A percentile compares a stretch with the other conserved stretches of the same genome.
These are phyloP conservation scores for Papiliotrema flavescens DNA, from an alignment of 1,284 basidiomycete genomes.

Conservation along the genomic window DNA sequence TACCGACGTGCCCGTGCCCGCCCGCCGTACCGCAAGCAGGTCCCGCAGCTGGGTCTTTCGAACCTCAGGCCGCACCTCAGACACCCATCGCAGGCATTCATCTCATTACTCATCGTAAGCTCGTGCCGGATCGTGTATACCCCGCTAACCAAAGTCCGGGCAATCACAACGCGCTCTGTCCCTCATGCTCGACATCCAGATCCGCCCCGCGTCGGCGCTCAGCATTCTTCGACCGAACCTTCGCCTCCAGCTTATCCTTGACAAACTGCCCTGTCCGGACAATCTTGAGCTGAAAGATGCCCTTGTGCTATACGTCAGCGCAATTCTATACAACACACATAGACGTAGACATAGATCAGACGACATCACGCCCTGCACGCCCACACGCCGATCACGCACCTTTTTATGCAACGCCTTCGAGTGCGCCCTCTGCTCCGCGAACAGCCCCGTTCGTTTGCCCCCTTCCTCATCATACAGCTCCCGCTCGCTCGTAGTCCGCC, in stretches of 20 bases:
- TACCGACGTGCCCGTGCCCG: too few relatives aligned
- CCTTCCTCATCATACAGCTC: slow-evolving; percentile 9
- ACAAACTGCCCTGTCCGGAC: slow-evolving; percentile 44
- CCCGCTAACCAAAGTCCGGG: background rate
- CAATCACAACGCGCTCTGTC: slow-evolving; percentile 35
- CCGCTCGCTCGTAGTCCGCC: slow-evolving; percentile 4
- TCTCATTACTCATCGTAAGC: background rate
- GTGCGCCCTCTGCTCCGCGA: slow-evolving; percentile 30
- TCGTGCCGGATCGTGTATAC: background rate
- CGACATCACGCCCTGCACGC: too few relatives aligned
- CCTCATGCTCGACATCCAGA: slow-evolving; percentile 43
- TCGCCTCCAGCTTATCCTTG: slow-evolving; percentile 44
- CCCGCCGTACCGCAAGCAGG: too few relatives aligned
- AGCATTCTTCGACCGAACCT: slow-evolving; percentile 23
- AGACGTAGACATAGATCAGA: background rate
- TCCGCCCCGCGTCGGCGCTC: slow-evolving; percentile 35
- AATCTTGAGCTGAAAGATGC: slow-evolving; percentile 47
- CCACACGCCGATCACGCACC: slow-evolving; percentile 15
- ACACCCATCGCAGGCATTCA: too few relatives aligned
- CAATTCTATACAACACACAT: background rate
- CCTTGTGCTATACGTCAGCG: slow-evolving; percentile 30
- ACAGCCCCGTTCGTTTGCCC: slow-evolving; percentile 23
- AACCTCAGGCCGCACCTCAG: too few relatives aligned
- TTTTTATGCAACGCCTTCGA: slow-evolving; percentile 39
- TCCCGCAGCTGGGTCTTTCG: too few relatives aligned